phyloP scores from a whole-genome alignment of 495 filamentous ascomycete genomes.

The Podospora australis region DNA sequence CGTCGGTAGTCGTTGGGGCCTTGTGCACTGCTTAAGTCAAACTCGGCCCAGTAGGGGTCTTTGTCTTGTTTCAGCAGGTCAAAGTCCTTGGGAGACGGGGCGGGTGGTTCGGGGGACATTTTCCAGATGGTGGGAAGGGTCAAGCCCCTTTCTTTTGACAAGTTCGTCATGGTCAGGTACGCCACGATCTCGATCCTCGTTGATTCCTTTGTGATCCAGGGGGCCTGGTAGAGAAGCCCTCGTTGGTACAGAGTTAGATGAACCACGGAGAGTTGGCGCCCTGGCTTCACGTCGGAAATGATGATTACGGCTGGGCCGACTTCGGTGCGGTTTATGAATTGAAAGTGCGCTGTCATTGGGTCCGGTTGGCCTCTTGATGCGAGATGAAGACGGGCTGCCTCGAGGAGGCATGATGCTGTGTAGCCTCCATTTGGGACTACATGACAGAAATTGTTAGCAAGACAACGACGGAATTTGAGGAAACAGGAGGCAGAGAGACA shows the following conservation, averaged over 20 bases:
- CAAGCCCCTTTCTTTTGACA: slow-evolving; percentile 52
- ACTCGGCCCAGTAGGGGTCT: slow-evolving; percentile 40
- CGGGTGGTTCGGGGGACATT: slow-evolving; percentile 32
- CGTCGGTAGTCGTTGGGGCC: slow-evolving; percentile 44
- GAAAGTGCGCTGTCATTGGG: slow-evolving; percentile 60
- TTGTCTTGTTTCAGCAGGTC: slow-evolving; percentile 26
- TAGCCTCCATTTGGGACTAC: slow-evolving; percentile 82
- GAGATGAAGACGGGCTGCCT: slow-evolving; percentile 56
- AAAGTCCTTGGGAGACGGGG: slow-evolving; percentile 39
- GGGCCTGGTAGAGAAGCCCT: slow-evolving; percentile 19
- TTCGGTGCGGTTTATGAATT: slow-evolving; percentile 64
- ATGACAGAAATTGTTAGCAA: background rate
- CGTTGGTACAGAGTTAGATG: slow-evolving; percentile 56
- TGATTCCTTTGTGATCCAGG: slow-evolving; percentile 24
- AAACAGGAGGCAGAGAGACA: background rate
- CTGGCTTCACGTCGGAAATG: slow-evolving; percentile 67
- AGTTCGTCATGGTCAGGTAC: slow-evolving; percentile 62
- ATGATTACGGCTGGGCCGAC: slow-evolving; percentile 55
- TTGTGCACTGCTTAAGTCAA: slow-evolving; percentile 32
- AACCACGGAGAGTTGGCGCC: slow-evolving; percentile 60
- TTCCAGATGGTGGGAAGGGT: slow-evolving; percentile 40
- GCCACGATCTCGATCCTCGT: slow-evolving; percentile 37
- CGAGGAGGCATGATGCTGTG: slow-evolving; percentile 56
- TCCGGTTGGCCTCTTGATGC: slow-evolving; percentile 53
- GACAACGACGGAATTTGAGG: background rate